A percentile compares a stretch with the other conserved stretches of the same genome.
Conservation (phyloP, 352 stramenopile genomes). For the Pythium apleroticum region DNA sequence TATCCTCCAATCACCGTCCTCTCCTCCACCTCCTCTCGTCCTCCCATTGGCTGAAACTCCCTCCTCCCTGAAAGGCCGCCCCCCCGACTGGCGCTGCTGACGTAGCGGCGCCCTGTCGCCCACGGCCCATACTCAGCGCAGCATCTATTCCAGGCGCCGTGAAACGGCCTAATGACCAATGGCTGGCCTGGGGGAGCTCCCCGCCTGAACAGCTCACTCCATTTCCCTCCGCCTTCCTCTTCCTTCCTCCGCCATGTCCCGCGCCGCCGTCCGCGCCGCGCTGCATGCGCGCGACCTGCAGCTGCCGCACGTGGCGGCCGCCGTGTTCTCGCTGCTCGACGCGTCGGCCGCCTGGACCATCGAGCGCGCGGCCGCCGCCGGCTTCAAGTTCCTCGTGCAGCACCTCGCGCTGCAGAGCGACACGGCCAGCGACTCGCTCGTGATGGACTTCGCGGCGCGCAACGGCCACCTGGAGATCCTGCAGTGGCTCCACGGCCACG, state of each 20-base stretch:
- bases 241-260: conserved; percentile 37
- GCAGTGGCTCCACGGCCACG: conserved; percentile 52
- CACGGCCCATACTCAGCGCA: not conserved
- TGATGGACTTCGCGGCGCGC: conserved; percentile 73
- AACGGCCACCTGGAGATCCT: conserved; percentile 77
- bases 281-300: conserved; percentile 44
- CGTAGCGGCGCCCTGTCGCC: conserved; percentile 3
- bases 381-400: conserved; percentile 69
- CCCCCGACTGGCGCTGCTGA: not conserved
- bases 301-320: conserved; percentile 58
- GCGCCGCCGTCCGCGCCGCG: conserved; percentile 52
- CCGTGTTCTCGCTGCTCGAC: conserved; percentile 51
- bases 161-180: not conserved
- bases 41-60: not conserved
- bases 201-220: too few species aligned
- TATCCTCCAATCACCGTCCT: not conserved
- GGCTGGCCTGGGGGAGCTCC: not conserved
- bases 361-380: conserved; percentile 55
- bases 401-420: conserved; percentile 44
- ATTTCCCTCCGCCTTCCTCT: not conserved
- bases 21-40: not conserved
- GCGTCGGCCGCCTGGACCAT: conserved; percentile 60
- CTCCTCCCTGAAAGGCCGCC: not conserved
- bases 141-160: conserved; percentile 3
- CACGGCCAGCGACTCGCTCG: conserved; percentile 36